Conservation (phyloP, 306 rosid genomes). For the Arachis stenosperma region DNA sequence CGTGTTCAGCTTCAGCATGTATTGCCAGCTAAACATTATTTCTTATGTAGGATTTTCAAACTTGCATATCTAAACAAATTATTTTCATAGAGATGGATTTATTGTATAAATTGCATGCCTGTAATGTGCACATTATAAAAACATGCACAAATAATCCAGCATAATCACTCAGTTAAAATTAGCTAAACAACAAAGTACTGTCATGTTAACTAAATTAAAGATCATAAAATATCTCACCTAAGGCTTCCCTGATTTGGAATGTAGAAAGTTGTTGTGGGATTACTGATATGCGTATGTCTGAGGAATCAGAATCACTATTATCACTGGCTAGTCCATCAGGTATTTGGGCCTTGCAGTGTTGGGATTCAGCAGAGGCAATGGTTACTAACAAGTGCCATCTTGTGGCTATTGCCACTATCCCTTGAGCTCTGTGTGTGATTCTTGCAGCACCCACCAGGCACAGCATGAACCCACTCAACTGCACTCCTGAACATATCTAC, state of each 20-base stretch:
- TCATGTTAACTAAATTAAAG: neutral
- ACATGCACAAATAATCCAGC: neutral
- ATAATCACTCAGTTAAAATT: too few relatives aligned
- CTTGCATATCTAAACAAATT: neutral
- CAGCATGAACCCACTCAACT: slow-evolving; percentile 72
- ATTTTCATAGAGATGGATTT: neutral
- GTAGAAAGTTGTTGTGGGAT: slow-evolving; percentile 61
- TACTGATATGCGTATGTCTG: slow-evolving; percentile 50
- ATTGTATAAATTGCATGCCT: neutral
- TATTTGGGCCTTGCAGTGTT: slow-evolving; percentile 40
- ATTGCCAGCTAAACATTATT: neutral
- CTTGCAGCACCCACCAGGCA: slow-evolving; percentile 84
- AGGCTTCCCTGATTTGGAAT: slow-evolving; percentile 79
- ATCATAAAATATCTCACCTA: slow-evolving; percentile 54
- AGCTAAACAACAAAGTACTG: too few relatives aligned
- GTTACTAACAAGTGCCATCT: slow-evolving; percentile 91
- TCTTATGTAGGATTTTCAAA: neutral
- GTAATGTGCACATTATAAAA: neutral
- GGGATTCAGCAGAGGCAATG: slow-evolving; percentile 48
- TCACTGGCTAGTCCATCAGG: slow-evolving; percentile 38
- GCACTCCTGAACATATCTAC: slow-evolving; percentile 87
- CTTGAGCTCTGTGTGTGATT: slow-evolving; percentile 95
- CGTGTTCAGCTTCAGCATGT: too few relatives aligned
- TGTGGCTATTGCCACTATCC: slow-evolving; percentile 75
- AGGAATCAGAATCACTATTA: slow-evolving; percentile 56